Evolutionary conservation across 1,139 yeast species (phyloP), one percentile per base, ranked within the genome.

Genomic region (Taphrina communis): DNA sequence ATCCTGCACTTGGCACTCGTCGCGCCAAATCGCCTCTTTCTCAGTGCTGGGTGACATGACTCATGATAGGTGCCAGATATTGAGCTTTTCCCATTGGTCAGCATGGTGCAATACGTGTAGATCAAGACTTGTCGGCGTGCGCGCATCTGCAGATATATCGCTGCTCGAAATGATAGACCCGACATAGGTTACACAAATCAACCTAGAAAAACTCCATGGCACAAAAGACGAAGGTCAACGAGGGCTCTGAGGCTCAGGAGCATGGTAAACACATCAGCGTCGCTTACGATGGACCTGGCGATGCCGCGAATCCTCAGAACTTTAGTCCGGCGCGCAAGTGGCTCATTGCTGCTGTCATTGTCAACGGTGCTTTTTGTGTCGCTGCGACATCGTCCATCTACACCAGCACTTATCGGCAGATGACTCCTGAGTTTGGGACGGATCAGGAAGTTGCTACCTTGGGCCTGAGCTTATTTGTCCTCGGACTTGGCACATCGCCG

Each of bases 401-500:
- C 90, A 0, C 58, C 11, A 25, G 50, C n/a, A 65, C 73, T 6
- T 72, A 70, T 66, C 19, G 19, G 6, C 69, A 65, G 21, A 52
- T 71, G 57, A 70, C 39, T 17, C 56, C 38, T 39, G 72, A 62
- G 21, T 72, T 69, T 53, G 70, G 55, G 41, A 66, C 66, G n/a
- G 46, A 48, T 9, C 69, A 65, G 52, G 60, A 57, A 11, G 70
- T 69, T 19, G 73, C 69, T 5, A 71, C 71, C 35, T 59, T 71
- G 31, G 73, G 73, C 2, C 68, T 72, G 21, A 71, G 74, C n/a
- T 78, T 88, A n/a, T 88, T 85, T 82, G 88, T 88, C 46, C 80
- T 87, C 71, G 93, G 93, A 0, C 81, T 88, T 74, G 86, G 88
- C 17, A 78, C 84, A 14, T 94, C 93, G 3, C 93, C 94, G 0